Base-by-base conservation (phyloP, 2,329 filamentous ascomycete genomes). In the Botryosphaeria agaves region DNA sequence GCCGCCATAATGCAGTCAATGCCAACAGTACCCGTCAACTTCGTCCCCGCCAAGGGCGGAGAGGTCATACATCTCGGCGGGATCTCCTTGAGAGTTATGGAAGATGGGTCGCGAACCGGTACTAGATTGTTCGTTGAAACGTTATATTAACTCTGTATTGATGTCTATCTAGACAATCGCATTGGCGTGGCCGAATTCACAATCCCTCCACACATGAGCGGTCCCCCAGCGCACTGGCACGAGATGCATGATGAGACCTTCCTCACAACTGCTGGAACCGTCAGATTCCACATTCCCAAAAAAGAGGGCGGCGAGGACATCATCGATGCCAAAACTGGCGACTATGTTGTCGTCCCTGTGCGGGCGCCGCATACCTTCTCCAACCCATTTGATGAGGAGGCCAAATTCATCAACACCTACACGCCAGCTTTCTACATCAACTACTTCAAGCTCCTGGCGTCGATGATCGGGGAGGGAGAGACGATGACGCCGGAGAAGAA, bases 161-260 rank as follows among this genome's bases (percentile, higher is more conserved):
- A 23, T 12, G 3, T 3, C 21, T 23, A 4, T 23, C 21, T 36
- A 55, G 58, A 66, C 46, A 61, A 64, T 40, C 56, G 61, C 34
- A 47, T 67, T 30, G 57, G 58, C 31, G 48, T 50, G 26, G 56
- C 60, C 18, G 58, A 62, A 40, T 54, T 66, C 33, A 62, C 54
- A n/a, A 45, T 69, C 20, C 58, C 62, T 6, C 51, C 61, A 6
- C 47, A 56, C 14, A 62, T 56, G 1, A 39, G 51, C 1, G 63
- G 62, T 1, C 61, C 64, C 2, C 59, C 59, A 26, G 51, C 58
- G 1, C 61, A 66, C 44, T 69, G 59, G 59, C 62, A 69, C 40
- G 59, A 68, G 39, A 68, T 68, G 65, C 62, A 72, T 47, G 65
- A 72, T 38, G 59, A 66, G 48, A 67, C 62, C 5, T 71, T 70